A percentile compares a stretch with the other conserved stretches of the same genome.
Conservation (phyloP, 108 stramenopile genomes). For the Ochromonas danica region DNA sequence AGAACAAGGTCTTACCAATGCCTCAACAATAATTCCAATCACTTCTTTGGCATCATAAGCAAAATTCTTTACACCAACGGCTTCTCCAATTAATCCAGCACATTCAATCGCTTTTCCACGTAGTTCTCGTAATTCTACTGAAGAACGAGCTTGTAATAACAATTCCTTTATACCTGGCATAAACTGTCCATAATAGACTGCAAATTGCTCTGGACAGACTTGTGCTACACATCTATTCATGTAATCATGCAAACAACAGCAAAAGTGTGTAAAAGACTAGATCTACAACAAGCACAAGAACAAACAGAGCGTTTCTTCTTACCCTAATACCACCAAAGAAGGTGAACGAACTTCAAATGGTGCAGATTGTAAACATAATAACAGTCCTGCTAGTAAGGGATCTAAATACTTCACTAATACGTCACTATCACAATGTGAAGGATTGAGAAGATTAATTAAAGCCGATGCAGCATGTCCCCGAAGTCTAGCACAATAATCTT, state of each 20-base stretch:
- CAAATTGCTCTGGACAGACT: constrained; percentile 1
- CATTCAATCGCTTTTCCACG: constrained; percentile 36
- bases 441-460: constrained; percentile 4
- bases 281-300: too few species aligned
- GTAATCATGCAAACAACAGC: background rate
- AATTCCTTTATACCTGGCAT: constrained; percentile 32
- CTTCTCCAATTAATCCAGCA: constrained; percentile 34
- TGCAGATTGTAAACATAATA: background rate
- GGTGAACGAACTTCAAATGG: background rate
- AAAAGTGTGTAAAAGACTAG: background rate
- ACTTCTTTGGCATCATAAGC: constrained; percentile 24
- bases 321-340: constrained; percentile 4
- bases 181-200: background rate
- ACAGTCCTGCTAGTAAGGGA: background rate
- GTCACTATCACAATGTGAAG: background rate
- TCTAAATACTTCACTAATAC: background rate
- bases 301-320: background rate
- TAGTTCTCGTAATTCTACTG: background rate
- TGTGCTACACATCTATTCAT: constrained; percentile 26
- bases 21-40: background rate
- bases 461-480: constrained; percentile 29
- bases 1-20: constrained; percentile 2
- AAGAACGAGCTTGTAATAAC: background rate
- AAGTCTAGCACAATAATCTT: background rate
- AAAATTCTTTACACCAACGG: constrained; percentile 7